Conservation (phyloP, 2,329 filamentous ascomycete genomes). For the Scedosporium aurantiacum region DNA sequence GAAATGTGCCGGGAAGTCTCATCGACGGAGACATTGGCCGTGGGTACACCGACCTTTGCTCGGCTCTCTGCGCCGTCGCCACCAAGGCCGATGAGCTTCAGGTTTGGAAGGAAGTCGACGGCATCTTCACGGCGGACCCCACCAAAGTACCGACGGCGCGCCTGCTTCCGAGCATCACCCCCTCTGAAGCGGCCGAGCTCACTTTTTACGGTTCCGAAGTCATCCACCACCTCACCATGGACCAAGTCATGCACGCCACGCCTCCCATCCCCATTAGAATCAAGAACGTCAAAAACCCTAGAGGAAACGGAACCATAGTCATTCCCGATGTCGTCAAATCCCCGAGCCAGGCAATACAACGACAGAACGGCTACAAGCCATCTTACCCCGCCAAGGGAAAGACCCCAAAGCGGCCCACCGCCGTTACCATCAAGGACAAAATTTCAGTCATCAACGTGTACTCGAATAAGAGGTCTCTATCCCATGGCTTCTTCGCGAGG, state of each 20-base stretch:
- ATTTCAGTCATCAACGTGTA: constrained; percentile 97
- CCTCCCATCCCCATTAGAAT: constrained; percentile 76
- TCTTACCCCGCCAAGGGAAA: constrained; percentile 36
- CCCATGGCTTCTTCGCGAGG: constrained; percentile 88
- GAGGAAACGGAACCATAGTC: constrained; percentile 68
- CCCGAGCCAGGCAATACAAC: constrained; percentile 32
- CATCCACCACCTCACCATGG: constrained; percentile 98
- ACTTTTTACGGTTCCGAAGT: constrained; percentile 94
- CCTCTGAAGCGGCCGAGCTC: constrained; percentile 87
- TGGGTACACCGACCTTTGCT: constrained; percentile 94
- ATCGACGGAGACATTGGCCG: constrained; percentile 82
- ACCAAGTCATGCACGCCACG: constrained; percentile 77
- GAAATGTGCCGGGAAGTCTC: constrained; percentile 79
- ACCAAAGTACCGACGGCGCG: constrained; percentile 89
- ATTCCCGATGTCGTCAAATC: constrained; percentile 58
- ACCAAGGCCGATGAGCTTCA: constrained; percentile 81
- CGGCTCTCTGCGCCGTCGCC: constrained; percentile 81
- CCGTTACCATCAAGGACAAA: constrained; percentile 94
- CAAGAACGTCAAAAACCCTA: constrained; percentile 84
- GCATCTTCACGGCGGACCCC: constrained; percentile 77
- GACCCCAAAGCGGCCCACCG: constrained; percentile 61
- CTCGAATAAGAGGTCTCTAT: constrained; percentile 91
- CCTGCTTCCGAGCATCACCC: constrained; percentile 79
- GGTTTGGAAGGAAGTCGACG: constrained; percentile 98
- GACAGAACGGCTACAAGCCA: constrained; percentile 41